Percentiles rank a stretch among this genome's conserved stretches.
Conservation (phyloP, 2,329 filamentous ascomycete species). For the Volutella citrinella region DNA sequence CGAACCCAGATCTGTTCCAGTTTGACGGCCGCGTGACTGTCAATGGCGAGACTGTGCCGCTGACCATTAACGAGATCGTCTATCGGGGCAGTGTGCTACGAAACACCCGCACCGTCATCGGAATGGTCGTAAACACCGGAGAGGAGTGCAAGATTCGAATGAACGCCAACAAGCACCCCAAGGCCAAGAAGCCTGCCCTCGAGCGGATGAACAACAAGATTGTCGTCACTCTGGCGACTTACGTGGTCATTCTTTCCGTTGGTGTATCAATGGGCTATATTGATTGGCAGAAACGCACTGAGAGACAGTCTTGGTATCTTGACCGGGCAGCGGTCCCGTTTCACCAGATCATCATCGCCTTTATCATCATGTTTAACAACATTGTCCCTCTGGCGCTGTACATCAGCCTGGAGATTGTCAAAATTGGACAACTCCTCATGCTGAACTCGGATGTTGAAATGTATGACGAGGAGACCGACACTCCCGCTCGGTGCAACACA, state of each 20-base stretch:
- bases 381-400: conserved; percentile 90
- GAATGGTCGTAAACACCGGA: conserved; percentile 82
- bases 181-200: conserved; percentile 76
- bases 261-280: conserved; percentile 81
- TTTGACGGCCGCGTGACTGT: conserved; percentile 69
- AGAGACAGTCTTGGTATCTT: conserved; percentile 75
- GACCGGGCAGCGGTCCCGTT: conserved; percentile 67
- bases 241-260: conserved; percentile 75
- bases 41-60: conserved; percentile 56
- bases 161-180: conserved; percentile 86
- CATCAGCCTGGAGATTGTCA: conserved; percentile 85
- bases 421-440: conserved; percentile 74
- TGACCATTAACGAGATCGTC: conserved; percentile 79
- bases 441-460: conserved; percentile 81
- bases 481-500: conserved; percentile 84
- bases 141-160: conserved; percentile 91
- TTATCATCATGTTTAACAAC: conserved; percentile 96
- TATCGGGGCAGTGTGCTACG: conserved; percentile 83
- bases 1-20: conserved; percentile 73
- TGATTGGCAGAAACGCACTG: conserved; percentile 67
- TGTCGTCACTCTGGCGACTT: conserved; percentile 75
- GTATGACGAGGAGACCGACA: conserved; percentile 83
- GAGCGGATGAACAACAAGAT: conserved; percentile 77
- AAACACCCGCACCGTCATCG: conserved; percentile 72
- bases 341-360: conserved; percentile 81